Base-by-base conservation (phyloP, 768 basidiomycete species). In the Suillus brevipes region DNA sequence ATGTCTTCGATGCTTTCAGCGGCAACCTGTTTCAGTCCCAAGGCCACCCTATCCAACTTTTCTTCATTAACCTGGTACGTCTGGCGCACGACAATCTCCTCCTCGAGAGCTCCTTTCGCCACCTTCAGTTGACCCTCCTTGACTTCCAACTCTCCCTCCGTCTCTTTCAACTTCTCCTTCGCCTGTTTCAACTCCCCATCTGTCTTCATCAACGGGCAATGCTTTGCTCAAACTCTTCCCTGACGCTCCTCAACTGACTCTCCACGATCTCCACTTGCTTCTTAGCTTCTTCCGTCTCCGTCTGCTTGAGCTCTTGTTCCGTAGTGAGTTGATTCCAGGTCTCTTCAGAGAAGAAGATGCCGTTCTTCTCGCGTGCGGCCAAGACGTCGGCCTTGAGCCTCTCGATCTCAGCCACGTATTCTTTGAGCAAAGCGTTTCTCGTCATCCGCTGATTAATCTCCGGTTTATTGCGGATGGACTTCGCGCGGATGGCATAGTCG, bases 361-460 rank as follows among this genome's bases (percentile, higher is more conserved):
- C 97, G 71, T 97, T 95, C 83, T 97, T 97, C 77, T 97, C 95
- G 43, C 96, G 85, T 7, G 95, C 92, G 8, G 97, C 96, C 0
- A 94, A 79, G 53, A 97, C 81, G 69, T 99, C 96, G 0, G 88
- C 87, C 74, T 97, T 97, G 45, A 99, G 83, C 6, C 94, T 87
- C 70, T 97, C 95, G 55, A 99, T 97, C 77, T 99, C 97, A 14
- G 84, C 87, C 45, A 97, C 85, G 70, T 97, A 98, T 75, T 98
- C 96, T 75, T 95, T 95, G 55, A 99, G 79, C 58, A 99, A 87
- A 1, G 94, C 88, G 66, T 95, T 93, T 56, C 94, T 89, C 10
- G 94, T 94, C 87, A 97, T 91, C 56, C 94, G 89, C 73, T 95
- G 93, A 77, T 99, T 99, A 45, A 97, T 78, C 76, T 99, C 96